These are phyloP conservation scores for Colletotrichum phormii DNA, from an alignment of 2,329 filamentous ascomycete genomes.

Conservation along the genomic window DNA sequence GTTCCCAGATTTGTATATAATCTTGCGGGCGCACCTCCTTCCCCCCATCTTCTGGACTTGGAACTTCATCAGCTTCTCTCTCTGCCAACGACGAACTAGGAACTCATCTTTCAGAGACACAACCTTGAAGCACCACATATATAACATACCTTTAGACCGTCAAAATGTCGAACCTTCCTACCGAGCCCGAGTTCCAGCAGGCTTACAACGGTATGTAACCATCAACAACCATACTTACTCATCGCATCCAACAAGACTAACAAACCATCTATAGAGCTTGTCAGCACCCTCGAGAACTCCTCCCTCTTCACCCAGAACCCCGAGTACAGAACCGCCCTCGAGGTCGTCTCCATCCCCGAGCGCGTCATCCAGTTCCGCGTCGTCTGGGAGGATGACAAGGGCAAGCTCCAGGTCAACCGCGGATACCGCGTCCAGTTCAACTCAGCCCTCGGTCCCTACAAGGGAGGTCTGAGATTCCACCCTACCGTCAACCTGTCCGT, in stretches of 20 bases:
- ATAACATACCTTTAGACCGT: slow-evolving; percentile 39
- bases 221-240: slow-evolving; percentile 2
- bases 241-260: slow-evolving; percentile 37
- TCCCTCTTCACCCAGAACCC: slow-evolving; percentile 93
- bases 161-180: slow-evolving; percentile 83
- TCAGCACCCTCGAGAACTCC: slow-evolving; percentile 92
- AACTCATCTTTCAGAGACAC: slow-evolving; percentile 23
- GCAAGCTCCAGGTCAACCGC: slow-evolving; percentile 89
- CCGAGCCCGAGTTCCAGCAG: slow-evolving; percentile 98
- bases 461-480: slow-evolving; percentile 96
- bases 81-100: slow-evolving; percentile 7
- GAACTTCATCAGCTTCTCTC: slow-evolving; percentile 29
- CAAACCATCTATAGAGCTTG: slow-evolving; percentile 77
- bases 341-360: slow-evolving; percentile 91
- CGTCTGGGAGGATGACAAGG: slow-evolving; percentile 95
- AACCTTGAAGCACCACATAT: neutral
- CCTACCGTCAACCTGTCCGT: slow-evolving; percentile 79
- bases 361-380: slow-evolving; percentile 98
- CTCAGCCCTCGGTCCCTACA: slow-evolving; percentile 96
- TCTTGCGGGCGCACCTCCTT: slow-evolving; percentile 30
- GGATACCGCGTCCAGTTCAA: slow-evolving; percentile 99
- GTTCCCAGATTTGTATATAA: slow-evolving; percentile 31
- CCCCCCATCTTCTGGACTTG: neutral
- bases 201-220: slow-evolving; percentile 84
- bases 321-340: slow-evolving; percentile 91